A percentile compares a stretch with the other conserved stretches of the same genome.
Evolutionary conservation across 768 basidiomycete genomes (phyloP).

Genomic region (Termitomyces sp.): DNA sequence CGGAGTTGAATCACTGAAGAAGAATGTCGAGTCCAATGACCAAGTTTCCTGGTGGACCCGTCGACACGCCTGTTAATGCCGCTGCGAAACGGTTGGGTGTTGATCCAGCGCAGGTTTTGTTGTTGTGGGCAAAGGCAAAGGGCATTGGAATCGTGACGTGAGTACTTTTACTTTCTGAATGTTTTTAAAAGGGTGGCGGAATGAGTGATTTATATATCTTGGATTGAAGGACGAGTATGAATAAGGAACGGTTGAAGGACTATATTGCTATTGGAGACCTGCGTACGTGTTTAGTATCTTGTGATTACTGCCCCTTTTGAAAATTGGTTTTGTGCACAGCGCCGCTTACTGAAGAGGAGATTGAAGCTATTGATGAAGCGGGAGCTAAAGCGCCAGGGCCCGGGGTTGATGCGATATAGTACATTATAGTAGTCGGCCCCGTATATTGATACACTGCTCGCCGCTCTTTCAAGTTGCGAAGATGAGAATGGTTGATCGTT

Average conservation of each 20-base stretch:
- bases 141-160: constrained; percentile 67
- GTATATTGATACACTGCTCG: too few species aligned
- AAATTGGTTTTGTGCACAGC: constrained; percentile 27
- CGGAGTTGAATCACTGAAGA: background rate
- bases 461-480: too few species aligned
- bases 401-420: background rate
- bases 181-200: background rate
- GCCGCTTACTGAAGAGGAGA: constrained; percentile 51
- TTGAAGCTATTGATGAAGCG: constrained; percentile 60
- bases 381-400: constrained; percentile 36
- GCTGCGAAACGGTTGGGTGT: constrained; percentile 52
- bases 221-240: constrained; percentile 53
- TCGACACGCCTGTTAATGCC: constrained; percentile 50
- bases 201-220: background rate
- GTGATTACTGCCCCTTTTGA: background rate
- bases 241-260: constrained; percentile 55
- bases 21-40: constrained; percentile 52
- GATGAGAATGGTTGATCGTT: too few species aligned
- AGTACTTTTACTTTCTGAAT: constrained; percentile 19
- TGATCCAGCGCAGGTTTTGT: constrained; percentile 62
- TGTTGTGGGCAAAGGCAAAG: constrained; percentile 68
- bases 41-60: constrained; percentile 55
- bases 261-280: constrained; percentile 65
- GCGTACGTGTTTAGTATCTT: constrained; percentile 21
- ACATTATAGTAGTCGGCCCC: too few species aligned